Base-by-base conservation (phyloP, 1,284 basidiomycete species). In the Volvariella surrecta region DNA sequence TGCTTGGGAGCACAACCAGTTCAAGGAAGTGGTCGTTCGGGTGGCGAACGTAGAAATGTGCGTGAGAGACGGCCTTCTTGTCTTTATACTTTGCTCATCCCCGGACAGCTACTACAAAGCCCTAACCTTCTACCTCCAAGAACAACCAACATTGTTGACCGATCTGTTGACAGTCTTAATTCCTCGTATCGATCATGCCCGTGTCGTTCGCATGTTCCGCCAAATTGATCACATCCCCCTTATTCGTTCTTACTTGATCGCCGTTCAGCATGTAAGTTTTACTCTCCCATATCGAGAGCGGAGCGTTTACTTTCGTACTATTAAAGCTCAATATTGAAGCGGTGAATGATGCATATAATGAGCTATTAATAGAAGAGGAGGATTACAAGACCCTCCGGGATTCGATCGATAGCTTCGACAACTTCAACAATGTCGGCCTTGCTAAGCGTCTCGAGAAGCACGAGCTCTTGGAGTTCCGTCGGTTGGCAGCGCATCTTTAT, bases 1-100 rank as follows among this genome's bases (percentile, higher is more conserved):
- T 64, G 92, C 93, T 44, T 99, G 94, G 94, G 94, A 99, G 50
- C 95, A 99, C 69, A 95, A 92, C 58, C 93, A 97, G 63, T 99
- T 99, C 82, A 96, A 96, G 72, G 93, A 96, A 54, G 82, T 92
- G 43, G 77, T 94, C 46, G 88, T 94, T 54, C 89, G 93, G 56
- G 94, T 91, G 16, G 95, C 96, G 38, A 99, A 99, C 60, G 81
- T 98, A 50, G 96, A 99, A 69, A 98, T 99, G 81, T 94, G 59
- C 48, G 78, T 51, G 19, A 18, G 7, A 16, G 10, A 15, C 39
- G 21, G 48, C 45, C 13, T 43, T 41, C n/a, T 2, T 20, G 30
- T 4, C 4, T 20, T 40, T 40, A 22, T 17, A 31, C 20, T n/a
- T 20, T 17, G 13, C 7, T 4, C 30, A 19, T 11, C 8, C 20